Conservation (phyloP, 2,329 filamentous ascomycete genomes). For the Plenodomus biglobosus region DNA sequence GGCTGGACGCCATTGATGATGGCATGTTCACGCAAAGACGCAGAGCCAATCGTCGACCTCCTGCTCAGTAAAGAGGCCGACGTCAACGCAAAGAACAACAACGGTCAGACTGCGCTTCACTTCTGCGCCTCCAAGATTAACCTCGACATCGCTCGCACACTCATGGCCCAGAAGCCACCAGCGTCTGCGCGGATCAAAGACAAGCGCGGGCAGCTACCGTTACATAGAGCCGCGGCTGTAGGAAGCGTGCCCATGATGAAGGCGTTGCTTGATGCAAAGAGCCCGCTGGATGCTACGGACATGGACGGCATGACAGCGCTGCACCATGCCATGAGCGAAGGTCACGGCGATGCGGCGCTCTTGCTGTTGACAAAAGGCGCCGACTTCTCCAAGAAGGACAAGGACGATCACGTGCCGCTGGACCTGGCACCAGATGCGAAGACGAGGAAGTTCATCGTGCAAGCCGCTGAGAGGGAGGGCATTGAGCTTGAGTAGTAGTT, state of each 20-base stretch:
- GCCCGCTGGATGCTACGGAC: constrained; percentile 83
- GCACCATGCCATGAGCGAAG: constrained; percentile 80
- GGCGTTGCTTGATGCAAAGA: constrained; percentile 74
- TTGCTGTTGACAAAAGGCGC: constrained; percentile 81
- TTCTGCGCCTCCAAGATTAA: constrained; percentile 91
- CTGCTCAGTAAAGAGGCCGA: constrained; percentile 71
- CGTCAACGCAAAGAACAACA: constrained; percentile 71
- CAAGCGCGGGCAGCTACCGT: constrained; percentile 80
- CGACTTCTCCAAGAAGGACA: constrained; percentile 75
- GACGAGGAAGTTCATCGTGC: constrained; percentile 75
- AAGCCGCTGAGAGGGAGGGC: constrained; percentile 80
- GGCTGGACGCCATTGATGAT: constrained; percentile 89
- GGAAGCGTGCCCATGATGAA: constrained; percentile 87
- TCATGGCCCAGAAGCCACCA: constrained; percentile 66
- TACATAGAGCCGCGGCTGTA: constrained; percentile 88
- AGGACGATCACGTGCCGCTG: constrained; percentile 69
- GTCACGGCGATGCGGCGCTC: constrained; percentile 77
- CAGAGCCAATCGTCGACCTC: constrained; percentile 67
- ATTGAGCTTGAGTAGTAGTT: constrained; percentile 62
- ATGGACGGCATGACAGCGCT: constrained; percentile 80
- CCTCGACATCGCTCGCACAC: constrained; percentile 73
- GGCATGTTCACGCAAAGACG: constrained; percentile 71
- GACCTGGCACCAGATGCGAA: constrained; percentile 85
- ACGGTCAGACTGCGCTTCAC: constrained; percentile 80
- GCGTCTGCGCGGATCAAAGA: constrained; percentile 82